Evolutionary conservation across 257 asterid genomes (phyloP), one percentile per base, ranked within the genome.

Genomic region (Primulina eburnea): DNA sequence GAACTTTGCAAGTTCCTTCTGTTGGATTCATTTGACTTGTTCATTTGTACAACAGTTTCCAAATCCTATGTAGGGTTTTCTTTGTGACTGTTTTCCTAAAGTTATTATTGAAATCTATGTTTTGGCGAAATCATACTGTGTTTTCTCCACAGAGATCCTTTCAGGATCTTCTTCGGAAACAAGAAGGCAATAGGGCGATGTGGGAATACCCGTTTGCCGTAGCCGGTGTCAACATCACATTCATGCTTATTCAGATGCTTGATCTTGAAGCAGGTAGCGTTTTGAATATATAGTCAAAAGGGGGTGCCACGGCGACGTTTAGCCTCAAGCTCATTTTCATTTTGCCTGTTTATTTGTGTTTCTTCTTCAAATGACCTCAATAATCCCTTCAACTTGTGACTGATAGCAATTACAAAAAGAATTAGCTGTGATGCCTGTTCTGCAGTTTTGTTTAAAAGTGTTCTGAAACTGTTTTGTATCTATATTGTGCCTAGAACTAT

Each of bases 141-240:
- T 76, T 78, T 69, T 73, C 69, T 72, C 55, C 65, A 6, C 86
- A 94, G 97, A 91, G 81, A 82, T 89, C 99, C 16, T 94, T 94
- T 80, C 99, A 94, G 81, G 95, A 88, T 81, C 99, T 94, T 78
- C 99, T 94, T 77, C 83, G 76, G 74, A 94, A 94, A 85, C 89
- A 84, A 81, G 97, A 94, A 80, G 99, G 99, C 75, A 89, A 94
- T 62, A 78, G 99, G 50, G 96, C 97, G 59, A 38, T 86, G 80
- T 94, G 99, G 99, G 99, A 94, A 74, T 94, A 94, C 77, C 99
- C 99, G 43, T 94, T 94, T 78, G 99, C 99, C 77, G 97, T 94
- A 63, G 99, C 97, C 70, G 99, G 97, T 63, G 99, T 94, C 73
- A 94, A 94, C 81, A 89, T 94, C 83, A 89, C 97, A 52, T 94